These are phyloP conservation scores for Sarcocystis neurona DNA, from an alignment of 169 alveolate species.

Conservation along the genomic window DNA sequence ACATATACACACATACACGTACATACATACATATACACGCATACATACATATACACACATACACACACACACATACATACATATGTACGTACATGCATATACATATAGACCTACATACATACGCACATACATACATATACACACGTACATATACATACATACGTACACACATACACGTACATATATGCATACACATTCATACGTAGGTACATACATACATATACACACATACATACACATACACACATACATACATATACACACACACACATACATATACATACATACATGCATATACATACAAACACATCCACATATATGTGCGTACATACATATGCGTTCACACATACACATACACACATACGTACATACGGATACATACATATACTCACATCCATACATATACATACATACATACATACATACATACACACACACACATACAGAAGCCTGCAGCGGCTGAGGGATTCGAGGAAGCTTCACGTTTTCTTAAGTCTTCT, in stretches of 20 bases:
- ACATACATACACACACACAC: too few relatives aligned
- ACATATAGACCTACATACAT: too few relatives aligned
- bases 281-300: not conserved
- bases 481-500: too few relatives aligned
- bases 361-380: slow-evolving; percentile 42
- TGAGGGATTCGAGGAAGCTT: too few relatives aligned
- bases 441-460: too few relatives aligned
- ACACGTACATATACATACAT: not conserved
- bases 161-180: too few relatives aligned
- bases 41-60: not conserved
- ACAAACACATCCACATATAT: not conserved
- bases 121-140: slow-evolving; percentile 25
- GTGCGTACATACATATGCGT: not conserved
- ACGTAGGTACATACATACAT: not conserved
- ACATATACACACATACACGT: not conserved
- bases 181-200: not conserved
- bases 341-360: not conserved
- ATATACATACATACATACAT: not conserved
- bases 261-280: not conserved
- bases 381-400: not conserved
- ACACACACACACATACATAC: not conserved
- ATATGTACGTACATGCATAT: not conserved
- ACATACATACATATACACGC: not conserved
- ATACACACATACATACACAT: too few relatives aligned
- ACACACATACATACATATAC: too few relatives aligned